These are phyloP conservation scores for Citrullus colocynthis DNA, from an alignment of 306 rosid species.

Conservation along the genomic window DNA sequence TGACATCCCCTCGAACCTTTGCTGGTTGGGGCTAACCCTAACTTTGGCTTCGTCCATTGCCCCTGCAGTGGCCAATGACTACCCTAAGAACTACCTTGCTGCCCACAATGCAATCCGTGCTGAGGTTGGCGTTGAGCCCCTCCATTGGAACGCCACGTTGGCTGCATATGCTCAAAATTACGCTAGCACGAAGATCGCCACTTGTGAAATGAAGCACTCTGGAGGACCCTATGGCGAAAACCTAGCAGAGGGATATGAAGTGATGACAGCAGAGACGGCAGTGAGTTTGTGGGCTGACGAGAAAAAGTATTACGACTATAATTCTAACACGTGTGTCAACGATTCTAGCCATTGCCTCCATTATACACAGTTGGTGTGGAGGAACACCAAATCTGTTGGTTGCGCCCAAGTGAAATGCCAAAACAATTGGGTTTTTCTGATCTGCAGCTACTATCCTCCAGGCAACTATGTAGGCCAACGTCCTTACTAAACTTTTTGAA, in stretches of 20 bases:
- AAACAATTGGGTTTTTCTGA: neutral
- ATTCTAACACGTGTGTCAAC: too few species aligned
- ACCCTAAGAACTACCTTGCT: too few species aligned
- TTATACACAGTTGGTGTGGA: conserved; percentile 29
- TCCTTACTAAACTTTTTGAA: too few species aligned
- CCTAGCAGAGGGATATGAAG: conserved; percentile 12
- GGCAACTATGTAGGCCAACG: conserved; percentile 17
- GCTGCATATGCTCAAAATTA: conserved; percentile 15
- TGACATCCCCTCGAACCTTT: too few species aligned
- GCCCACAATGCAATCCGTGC: too few species aligned
- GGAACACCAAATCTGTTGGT: too few species aligned
- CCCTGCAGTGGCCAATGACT: too few species aligned
- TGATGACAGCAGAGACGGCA: neutral
- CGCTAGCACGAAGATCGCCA: neutral
- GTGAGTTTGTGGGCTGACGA: conserved; percentile 32
- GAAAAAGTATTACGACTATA: neutral
- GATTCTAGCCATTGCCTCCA: conserved; percentile 20
- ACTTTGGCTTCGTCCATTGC: too few species aligned
- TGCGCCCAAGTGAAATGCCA: too few species aligned
- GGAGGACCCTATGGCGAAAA: conserved; percentile 5
- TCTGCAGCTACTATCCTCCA: conserved; percentile 44
- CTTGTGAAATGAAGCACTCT: conserved; percentile 15
- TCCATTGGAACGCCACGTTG: conserved; percentile 3
- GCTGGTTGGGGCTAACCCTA: too few species aligned
- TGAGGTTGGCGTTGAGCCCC: too few species aligned